These are phyloP conservation scores for Pythium rishiriense DNA, from an alignment of 352 stramenopile species.

Conservation along the genomic window DNA sequence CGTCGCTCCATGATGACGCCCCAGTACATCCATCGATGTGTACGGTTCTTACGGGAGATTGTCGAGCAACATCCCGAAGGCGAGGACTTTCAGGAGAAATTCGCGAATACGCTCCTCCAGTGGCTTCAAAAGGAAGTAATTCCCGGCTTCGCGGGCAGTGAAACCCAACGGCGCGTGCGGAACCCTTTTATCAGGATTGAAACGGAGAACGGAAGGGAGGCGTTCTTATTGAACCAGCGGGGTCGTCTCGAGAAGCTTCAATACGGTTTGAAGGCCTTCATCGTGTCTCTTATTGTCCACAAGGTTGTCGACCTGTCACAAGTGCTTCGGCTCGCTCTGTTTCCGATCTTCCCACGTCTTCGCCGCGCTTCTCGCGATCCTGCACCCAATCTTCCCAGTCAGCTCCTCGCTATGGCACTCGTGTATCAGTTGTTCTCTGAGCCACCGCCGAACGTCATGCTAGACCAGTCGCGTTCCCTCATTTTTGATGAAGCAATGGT, in stretches of 20 bases:
- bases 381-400: conserved; percentile 72
- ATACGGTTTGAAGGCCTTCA: conserved; percentile 85
- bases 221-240: conserved; percentile 82
- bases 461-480: conserved; percentile 77
- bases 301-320: conserved; percentile 86
- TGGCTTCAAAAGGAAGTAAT: conserved; percentile 89
- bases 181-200: conserved; percentile 85
- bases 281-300: conserved; percentile 79
- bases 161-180: conserved; percentile 71
- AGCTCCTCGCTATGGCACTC: conserved; percentile 82
- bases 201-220: conserved; percentile 76
- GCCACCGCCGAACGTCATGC: conserved; percentile 72
- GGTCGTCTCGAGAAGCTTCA: conserved; percentile 80
- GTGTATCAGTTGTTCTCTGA: conserved; percentile 87
- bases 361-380: conserved; percentile 67
- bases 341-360: conserved; percentile 78
- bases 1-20: conserved; percentile 79
- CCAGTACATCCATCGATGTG: conserved; percentile 83
- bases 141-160: conserved; percentile 73
- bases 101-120: conserved; percentile 79
- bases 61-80: conserved; percentile 82
- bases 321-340: conserved; percentile 80
- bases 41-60: conserved; percentile 80
- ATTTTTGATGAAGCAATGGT: conserved; percentile 89
- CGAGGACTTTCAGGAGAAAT: conserved; percentile 85